Conservation (phyloP, 306 rosid genomes). For the Styphnolobium japonicum region DNA sequence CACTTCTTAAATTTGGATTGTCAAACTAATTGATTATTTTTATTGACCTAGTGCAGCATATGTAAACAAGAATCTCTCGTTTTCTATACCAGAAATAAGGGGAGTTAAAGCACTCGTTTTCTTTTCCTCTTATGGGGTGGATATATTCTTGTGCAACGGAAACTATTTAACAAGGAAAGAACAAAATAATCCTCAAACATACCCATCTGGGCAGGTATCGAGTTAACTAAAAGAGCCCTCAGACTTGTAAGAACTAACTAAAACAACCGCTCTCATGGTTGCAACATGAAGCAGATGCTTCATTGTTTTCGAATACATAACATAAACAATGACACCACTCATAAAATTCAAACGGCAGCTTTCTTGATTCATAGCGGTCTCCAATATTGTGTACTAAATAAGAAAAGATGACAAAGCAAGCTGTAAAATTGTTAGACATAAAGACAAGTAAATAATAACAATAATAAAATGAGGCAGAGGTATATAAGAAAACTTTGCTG, state of each 20-base stretch:
- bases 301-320: background rate
- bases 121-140: too few species aligned
- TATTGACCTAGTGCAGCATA: too few species aligned
- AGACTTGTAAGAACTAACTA: background rate
- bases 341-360: background rate
- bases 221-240: background rate
- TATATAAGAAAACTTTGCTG: background rate
- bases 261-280: background rate
- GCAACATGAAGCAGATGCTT: background rate
- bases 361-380: background rate
- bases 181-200: background rate
- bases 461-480: background rate
- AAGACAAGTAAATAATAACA: background rate
- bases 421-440: background rate
- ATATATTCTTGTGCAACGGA: background rate
- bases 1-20: too few species aligned
- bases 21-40: too few species aligned
- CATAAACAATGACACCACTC: background rate
- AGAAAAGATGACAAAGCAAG: background rate
- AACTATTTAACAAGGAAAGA: background rate
- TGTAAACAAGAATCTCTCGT: too few species aligned
- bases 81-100: background rate
- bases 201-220: background rate
- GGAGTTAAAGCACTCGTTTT: background rate
- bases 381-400: constrained; percentile 3